Evolutionary conservation across 2,329 filamentous ascomycete species (phyloP).

Genomic region (Tricladium varicosporioides): DNA sequence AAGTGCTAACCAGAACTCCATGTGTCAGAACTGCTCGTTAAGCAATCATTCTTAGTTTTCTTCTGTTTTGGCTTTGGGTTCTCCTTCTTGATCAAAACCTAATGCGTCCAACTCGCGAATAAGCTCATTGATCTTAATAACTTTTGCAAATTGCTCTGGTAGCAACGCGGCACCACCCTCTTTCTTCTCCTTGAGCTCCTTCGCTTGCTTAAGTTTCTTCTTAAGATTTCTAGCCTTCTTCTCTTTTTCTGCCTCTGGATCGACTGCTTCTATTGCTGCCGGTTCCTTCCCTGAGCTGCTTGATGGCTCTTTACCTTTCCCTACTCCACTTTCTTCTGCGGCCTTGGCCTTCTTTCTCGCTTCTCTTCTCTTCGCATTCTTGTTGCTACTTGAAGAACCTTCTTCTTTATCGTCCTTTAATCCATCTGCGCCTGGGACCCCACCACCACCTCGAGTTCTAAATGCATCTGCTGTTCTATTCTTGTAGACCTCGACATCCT

Average conservation of each 20-base stretch:
- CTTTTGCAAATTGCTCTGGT: slow-evolving; percentile 94
- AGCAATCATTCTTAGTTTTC: slow-evolving; percentile 12
- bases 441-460: slow-evolving; percentile 69
- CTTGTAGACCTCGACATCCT: slow-evolving; percentile 95
- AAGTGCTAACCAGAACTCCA: background rate
- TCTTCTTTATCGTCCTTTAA: slow-evolving; percentile 47
- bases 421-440: slow-evolving; percentile 72
- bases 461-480: slow-evolving; percentile 85
- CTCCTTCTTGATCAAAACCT: slow-evolving; percentile 78
- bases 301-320: slow-evolving; percentile 39
- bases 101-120: slow-evolving; percentile 82
- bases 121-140: slow-evolving; percentile 94
- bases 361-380: slow-evolving; percentile 81
- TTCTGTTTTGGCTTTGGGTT: slow-evolving; percentile 46
- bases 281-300: slow-evolving; percentile 21
- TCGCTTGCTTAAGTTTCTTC: slow-evolving; percentile 94
- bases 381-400: slow-evolving; percentile 59
- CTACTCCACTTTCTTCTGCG: slow-evolving; percentile 35
- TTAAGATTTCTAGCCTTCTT: slow-evolving; percentile 90
- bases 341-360: slow-evolving; percentile 59
- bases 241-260: slow-evolving; percentile 76
- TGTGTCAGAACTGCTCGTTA: background rate
- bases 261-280: slow-evolving; percentile 43
- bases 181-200: slow-evolving; percentile 87
- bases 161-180: slow-evolving; percentile 79